Evolutionary conservation across 2,329 filamentous ascomycete genomes (phyloP).

Genomic region (Geoglossum cookeanum): DNA sequence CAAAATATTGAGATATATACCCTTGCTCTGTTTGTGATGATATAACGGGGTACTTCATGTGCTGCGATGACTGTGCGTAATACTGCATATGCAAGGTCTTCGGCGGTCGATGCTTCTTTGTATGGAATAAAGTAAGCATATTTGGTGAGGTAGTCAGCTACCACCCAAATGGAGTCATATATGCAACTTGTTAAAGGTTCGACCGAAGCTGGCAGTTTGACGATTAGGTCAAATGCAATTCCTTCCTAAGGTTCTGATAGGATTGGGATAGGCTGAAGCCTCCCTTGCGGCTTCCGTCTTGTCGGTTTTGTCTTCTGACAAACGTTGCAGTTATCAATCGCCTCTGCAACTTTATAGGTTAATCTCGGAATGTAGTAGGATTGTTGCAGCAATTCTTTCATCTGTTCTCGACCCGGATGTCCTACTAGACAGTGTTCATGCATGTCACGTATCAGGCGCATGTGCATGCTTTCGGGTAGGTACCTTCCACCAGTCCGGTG

Average conservation of each 20-base stretch:
- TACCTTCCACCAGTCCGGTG: too few relatives aligned
- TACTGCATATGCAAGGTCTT: too few relatives aligned
- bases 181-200: not conserved
- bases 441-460: not conserved
- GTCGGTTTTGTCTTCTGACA: not conserved
- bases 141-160: not conserved
- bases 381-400: not conserved
- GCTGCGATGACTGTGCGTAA: too few relatives aligned
- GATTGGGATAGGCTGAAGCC: not conserved
- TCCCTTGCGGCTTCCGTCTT: not conserved
- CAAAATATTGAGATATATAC: too few relatives aligned
- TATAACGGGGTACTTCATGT: too few relatives aligned
- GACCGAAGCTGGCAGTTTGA: conserved; percentile 8
- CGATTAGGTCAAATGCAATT: conserved; percentile 12
- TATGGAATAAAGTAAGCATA: too few relatives aligned
- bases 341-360: not conserved
- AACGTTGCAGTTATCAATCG: not conserved
- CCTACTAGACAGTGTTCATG: not conserved
- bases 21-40: too few relatives aligned
- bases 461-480: not conserved
- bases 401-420: not conserved
- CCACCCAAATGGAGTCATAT: too few relatives aligned
- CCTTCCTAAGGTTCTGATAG: conserved; percentile 4
- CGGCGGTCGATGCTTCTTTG: too few relatives aligned
- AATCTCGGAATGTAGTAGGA: not conserved